Percentiles rank a stretch among this genome's conserved stretches.
Conservation (phyloP, 139 green algal species). For the Trebouxia sp. region DNA sequence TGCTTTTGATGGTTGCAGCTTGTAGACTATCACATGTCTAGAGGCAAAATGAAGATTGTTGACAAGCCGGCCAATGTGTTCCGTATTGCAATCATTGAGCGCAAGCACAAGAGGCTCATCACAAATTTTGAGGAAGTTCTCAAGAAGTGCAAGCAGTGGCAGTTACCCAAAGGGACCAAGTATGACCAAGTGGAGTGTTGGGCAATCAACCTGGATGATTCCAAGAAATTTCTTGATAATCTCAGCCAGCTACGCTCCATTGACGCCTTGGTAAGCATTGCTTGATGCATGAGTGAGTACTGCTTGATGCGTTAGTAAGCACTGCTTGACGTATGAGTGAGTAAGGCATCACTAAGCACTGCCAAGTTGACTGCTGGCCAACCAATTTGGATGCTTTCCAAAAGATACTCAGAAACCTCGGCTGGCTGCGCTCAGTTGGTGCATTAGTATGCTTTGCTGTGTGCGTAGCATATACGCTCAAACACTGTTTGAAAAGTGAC, state of each 20-base stretch:
- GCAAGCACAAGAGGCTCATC: constrained; percentile 21
- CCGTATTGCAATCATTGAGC: constrained; percentile 25
- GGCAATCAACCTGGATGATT: constrained; percentile 22
- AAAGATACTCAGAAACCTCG: too few relatives aligned
- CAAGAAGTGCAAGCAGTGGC: constrained; percentile 7
- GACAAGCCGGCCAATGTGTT: background rate
- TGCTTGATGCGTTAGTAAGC: too few relatives aligned
- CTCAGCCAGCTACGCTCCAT: constrained; percentile 19
- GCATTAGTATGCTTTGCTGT: too few relatives aligned
- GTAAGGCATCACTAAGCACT: too few relatives aligned
- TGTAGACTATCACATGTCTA: background rate
- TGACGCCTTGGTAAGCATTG: constrained; percentile 13
- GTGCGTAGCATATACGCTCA: too few relatives aligned
- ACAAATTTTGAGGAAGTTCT: constrained; percentile 22
- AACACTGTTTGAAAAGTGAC: too few relatives aligned
- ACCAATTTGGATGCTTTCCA: too few relatives aligned
- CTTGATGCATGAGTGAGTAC: background rate
- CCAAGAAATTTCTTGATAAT: background rate
- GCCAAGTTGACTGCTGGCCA: too few relatives aligned
- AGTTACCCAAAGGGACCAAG: background rate
- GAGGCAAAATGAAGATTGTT: background rate
- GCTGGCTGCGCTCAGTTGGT: too few relatives aligned
- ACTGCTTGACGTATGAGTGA: too few relatives aligned
- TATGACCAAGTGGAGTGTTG: constrained; percentile 7
- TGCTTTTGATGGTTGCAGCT: constrained; percentile 8